Evolutionary conservation across 1,284 basidiomycete genomes (phyloP).

Genomic region (Pulveroboletus ridleyi): DNA sequence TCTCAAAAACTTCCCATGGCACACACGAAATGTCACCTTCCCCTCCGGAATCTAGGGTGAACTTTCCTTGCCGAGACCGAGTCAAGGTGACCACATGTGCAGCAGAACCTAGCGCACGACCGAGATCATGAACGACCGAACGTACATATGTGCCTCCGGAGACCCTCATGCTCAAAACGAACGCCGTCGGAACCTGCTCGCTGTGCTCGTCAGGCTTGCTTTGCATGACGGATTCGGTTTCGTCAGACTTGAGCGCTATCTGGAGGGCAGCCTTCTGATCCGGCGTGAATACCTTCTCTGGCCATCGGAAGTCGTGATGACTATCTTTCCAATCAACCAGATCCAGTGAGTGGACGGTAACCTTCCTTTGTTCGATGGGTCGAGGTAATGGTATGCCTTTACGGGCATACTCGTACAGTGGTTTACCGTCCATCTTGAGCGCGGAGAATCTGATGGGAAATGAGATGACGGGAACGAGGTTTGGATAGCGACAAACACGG

Average conservation of each 20-base stretch:
- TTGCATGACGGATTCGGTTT: slow-evolving; percentile 36
- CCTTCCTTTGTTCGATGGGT: slow-evolving; percentile 89
- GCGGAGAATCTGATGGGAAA: slow-evolving; percentile 84
- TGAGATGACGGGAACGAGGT: slow-evolving; percentile 16
- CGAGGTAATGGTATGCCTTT: slow-evolving; percentile 90
- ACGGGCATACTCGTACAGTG: slow-evolving; percentile 96
- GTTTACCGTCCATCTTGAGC: slow-evolving; percentile 97
- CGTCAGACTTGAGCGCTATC: slow-evolving; percentile 60
- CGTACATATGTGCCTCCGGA: slow-evolving; percentile 98
- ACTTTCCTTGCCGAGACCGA: slow-evolving; percentile 86
- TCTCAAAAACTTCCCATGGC: slow-evolving; percentile 81
- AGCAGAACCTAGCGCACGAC: slow-evolving; percentile 80
- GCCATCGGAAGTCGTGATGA: slow-evolving; percentile 75
- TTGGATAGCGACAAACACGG: slow-evolving; percentile 69
- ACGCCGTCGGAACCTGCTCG: slow-evolving; percentile 71
- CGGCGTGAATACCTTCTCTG: slow-evolving; percentile 69
- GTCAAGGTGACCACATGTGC: slow-evolving; percentile 93
- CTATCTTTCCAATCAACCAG: slow-evolving; percentile 74
- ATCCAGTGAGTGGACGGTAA: slow-evolving; percentile 83
- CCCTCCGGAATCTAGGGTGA: slow-evolving; percentile 56
- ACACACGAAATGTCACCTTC: slow-evolving; percentile 58
- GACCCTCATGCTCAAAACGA: slow-evolving; percentile 90
- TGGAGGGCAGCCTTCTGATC: slow-evolving; percentile 78
- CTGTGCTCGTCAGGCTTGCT: slow-evolving; percentile 43
- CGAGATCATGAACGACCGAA: slow-evolving; percentile 91